Evolutionary conservation across 164 flowering plant genomes (phyloP).

Genomic region (Cinnamomum chago): DNA sequence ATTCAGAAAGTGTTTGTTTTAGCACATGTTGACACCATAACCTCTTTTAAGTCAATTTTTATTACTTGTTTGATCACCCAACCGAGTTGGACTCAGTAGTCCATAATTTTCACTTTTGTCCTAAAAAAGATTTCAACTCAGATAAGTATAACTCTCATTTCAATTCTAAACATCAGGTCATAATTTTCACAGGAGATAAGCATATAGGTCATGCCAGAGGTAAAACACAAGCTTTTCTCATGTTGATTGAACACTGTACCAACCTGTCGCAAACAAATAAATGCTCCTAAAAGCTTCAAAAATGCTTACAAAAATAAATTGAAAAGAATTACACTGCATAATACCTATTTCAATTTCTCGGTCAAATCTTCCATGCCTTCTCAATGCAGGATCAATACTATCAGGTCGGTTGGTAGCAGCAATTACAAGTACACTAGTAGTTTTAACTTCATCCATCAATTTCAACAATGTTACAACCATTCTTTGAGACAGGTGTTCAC

Average conservation of each 20-base stretch:
- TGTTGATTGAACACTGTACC: not conserved
- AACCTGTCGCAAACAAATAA: not conserved
- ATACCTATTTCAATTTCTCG: constrained; percentile 91
- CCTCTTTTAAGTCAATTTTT: too few species aligned
- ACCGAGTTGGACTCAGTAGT: too few species aligned
- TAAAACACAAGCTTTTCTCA: too few species aligned
- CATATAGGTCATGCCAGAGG: too few species aligned
- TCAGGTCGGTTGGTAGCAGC: constrained; percentile 90
- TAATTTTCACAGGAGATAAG: not conserved
- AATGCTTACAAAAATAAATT: not conserved
- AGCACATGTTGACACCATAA: too few species aligned
- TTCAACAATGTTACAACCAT: constrained; percentile 84
- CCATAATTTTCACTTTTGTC: too few species aligned
- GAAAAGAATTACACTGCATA: constrained; percentile 1
- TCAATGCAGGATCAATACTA: constrained; percentile 85
- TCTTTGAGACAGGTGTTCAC: constrained; percentile 82
- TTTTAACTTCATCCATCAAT: constrained; percentile 85
- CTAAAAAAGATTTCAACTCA: not conserved
- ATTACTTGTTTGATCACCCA: too few species aligned
- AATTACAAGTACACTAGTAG: constrained; percentile 62
- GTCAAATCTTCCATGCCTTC: constrained; percentile 93
- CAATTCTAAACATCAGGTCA: not conserved
- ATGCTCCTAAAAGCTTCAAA: constrained; percentile 1
- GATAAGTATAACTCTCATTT: not conserved
- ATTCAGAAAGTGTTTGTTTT: too few species aligned